A percentile compares a stretch with the other conserved stretches of the same genome.
These are phyloP conservation scores for Klebsormidium nitens DNA, from an alignment of 139 green algal genomes.

Conservation along the genomic window DNA sequence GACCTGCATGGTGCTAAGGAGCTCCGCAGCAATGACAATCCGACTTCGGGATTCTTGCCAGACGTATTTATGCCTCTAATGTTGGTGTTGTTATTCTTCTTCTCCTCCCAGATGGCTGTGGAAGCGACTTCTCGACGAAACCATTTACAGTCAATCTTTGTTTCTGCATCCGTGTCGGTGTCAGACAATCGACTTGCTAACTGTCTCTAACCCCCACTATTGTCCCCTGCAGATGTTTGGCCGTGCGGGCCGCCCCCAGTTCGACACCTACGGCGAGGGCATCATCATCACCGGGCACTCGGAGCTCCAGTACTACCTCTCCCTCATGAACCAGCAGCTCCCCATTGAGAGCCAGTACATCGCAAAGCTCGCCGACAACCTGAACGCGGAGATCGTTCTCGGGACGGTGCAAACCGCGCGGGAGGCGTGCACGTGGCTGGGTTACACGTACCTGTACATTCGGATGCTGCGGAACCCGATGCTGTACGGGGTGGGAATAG, in stretches of 20 bases:
- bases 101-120: too few species aligned
- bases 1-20: too few species aligned
- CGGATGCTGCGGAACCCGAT: conserved; percentile 89
- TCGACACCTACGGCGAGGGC: conserved; percentile 89
- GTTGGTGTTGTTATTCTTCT: too few species aligned
- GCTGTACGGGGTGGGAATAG: conserved; percentile 82
- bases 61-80: too few species aligned
- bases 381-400: conserved; percentile 97
- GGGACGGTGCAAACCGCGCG: conserved; percentile 51
- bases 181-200: too few species aligned
- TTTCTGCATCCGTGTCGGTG: too few species aligned
- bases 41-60: too few species aligned
- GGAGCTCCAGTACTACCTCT: conserved; percentile 98
- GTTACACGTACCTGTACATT: conserved; percentile 87
- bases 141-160: too few species aligned
- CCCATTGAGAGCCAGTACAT: conserved; percentile 95
- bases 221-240: conserved; percentile 99
- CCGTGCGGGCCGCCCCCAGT: conserved; percentile 90
- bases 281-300: conserved; percentile 91
- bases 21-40: too few species aligned
- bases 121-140: too few species aligned
- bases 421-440: conserved; percentile 44
- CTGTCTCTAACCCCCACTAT: too few species aligned
- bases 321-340: conserved; percentile 95
- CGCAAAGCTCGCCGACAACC: conserved; percentile 74